These are phyloP conservation scores for Hemisphaericaspora xylofermentans DNA, from an alignment of 1,139 yeast genomes.

Conservation along the genomic window DNA sequence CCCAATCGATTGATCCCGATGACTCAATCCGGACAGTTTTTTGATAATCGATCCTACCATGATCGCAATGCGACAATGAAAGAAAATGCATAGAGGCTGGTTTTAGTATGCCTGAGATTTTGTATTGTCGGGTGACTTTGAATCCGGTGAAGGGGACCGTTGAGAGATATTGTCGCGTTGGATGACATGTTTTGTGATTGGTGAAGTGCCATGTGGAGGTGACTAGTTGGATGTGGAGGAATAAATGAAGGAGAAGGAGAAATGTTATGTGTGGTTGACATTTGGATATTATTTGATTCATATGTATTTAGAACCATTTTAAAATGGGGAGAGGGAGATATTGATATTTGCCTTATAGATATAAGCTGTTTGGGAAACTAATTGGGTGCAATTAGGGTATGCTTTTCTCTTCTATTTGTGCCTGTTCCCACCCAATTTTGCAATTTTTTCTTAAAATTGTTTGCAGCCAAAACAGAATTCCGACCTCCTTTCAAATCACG, in stretches of 20 bases:
- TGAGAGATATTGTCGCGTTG: slow-evolving; percentile 19
- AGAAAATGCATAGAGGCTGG: slow-evolving; percentile 48
- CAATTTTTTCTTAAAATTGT: no score
- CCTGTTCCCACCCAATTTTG: no score
- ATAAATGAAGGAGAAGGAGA: background rate
- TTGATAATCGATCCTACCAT: slow-evolving; percentile 52
- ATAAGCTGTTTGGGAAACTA: no score
- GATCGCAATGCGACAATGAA: slow-evolving; percentile 52
- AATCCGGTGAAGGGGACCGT: slow-evolving; percentile 58
- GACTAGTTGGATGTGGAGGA: background rate
- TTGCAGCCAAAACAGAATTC: slow-evolving; percentile 2
- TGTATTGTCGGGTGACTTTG: slow-evolving; percentile 53
- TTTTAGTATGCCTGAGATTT: slow-evolving; percentile 32
- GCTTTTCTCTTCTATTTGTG: no score
- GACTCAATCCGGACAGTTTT: slow-evolving; percentile 34
- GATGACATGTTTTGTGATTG: slow-evolving; percentile 34
- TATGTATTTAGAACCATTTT: background rate
- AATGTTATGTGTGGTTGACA: background rate
- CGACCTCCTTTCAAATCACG: background rate
- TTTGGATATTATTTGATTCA: slow-evolving; percentile 1
- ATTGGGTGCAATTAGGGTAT: no score
- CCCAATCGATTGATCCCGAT: slow-evolving; percentile 52
- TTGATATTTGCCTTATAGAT: no score
- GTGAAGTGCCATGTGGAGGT: slow-evolving; percentile 2
- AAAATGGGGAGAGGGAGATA: no score